Evolutionary conservation across 2,329 filamentous ascomycete species (phyloP), one percentile per base, ranked within the genome.

Genomic region (Cladosporium velox): DNA sequence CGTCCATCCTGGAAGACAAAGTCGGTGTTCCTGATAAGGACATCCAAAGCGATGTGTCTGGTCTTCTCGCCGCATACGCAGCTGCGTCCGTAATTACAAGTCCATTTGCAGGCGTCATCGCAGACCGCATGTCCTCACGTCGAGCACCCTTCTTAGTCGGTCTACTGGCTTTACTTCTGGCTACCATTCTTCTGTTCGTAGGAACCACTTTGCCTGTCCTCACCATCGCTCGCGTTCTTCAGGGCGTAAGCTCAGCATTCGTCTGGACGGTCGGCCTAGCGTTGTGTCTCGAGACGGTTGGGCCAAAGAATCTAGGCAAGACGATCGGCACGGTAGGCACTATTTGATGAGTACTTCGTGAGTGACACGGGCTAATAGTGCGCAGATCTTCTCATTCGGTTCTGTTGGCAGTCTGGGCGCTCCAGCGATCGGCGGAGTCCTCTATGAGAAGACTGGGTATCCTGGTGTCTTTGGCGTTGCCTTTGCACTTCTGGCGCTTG

Each of bases 261-360:
- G 86, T 89, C 0, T 87, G 86, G 82, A 87, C 85, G 0, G 83
- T 86, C 11, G 85, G 86, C 0, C 75, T 88, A 12, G 85, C 87
- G 1, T 79, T 89, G 67, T 80, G 86, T 47, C 77, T 87, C 5
- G 87, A 89, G 71, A 87, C 86, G 0, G 86, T 89, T 7, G 80
- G 83, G 0, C 80, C 78, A 2, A 79, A 84, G 59, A 85, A 86
- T 57, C 73, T 90, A 44, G 88, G 87, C 2, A 87, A 87, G 72
- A 85, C 84, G 1, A 85, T 90, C 71, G 87, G 87, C 15, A 83
- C 84, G 55, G 81, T 85, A 69, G 73, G 78, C 65, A 34, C 5
- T 14, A 1, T n/a, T 32, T 1, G 18, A 21, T 34, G 30, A 30
- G 15, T n/a, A 1, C 15, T 2, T 12, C 24, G 24, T 24, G 24